phyloP scores from a whole-genome alignment of 345 rosid genomes.

The Xanthoceras sorbifolium region DNA sequence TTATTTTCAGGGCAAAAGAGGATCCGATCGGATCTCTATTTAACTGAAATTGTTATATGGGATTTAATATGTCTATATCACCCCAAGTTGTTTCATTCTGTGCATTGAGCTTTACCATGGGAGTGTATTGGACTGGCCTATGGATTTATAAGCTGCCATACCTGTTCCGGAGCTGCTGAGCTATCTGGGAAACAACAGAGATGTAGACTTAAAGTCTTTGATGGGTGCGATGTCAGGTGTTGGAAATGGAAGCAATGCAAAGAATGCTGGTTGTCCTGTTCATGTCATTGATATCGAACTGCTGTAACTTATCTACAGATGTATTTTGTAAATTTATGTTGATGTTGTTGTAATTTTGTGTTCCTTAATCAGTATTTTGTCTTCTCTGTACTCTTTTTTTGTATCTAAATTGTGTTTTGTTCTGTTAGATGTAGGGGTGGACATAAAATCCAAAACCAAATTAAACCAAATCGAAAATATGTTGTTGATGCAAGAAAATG shows the following conservation, averaged over 20 bases:
- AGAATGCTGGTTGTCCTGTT: background rate
- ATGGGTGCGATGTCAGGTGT: background rate
- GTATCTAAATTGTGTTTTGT: background rate
- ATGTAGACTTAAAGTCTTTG: background rate
- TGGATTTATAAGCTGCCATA: background rate
- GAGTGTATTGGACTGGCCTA: background rate
- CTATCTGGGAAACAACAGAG: background rate
- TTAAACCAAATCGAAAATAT: no score
- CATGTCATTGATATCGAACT: background rate
- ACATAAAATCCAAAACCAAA: no score
- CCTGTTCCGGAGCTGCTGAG: background rate
- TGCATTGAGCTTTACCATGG: background rate
- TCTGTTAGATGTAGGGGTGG: no score
- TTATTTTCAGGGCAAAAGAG: background rate
- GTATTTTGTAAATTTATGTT: background rate
- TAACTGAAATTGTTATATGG: background rate
- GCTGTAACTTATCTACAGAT: background rate
- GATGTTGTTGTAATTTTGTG: background rate
- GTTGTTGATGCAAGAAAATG: no score
- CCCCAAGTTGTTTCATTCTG: background rate
- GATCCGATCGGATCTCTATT: background rate
- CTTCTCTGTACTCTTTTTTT: background rate
- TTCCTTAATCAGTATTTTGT: background rate
- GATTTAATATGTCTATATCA: background rate
- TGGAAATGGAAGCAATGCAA: background rate